These are phyloP conservation scores for Teunomyces aglyptinius DNA, from an alignment of 805 yeast genomes.

Conservation along the genomic window DNA sequence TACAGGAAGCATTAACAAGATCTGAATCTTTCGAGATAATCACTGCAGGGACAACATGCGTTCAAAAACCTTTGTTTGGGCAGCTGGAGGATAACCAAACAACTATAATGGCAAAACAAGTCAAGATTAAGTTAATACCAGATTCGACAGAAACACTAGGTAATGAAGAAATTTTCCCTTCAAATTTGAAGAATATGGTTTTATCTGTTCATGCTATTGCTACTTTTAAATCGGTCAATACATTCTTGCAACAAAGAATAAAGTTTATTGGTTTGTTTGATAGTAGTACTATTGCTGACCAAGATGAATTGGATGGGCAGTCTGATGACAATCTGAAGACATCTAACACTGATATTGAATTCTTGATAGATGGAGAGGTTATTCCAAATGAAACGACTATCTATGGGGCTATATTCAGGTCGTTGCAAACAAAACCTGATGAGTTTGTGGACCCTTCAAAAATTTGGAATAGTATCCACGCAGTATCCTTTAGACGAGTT, in stretches of 20 bases:
- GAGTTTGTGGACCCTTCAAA: constrained; percentile 43
- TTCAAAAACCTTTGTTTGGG: background rate
- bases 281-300: constrained; percentile 10
- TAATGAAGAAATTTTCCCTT: constrained; percentile 15
- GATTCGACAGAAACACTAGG: constrained; percentile 12
- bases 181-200: constrained; percentile 30
- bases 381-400: constrained; percentile 69
- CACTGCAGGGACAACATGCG: constrained; percentile 37
- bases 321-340: constrained; percentile 14
- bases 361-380: constrained; percentile 53
- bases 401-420: constrained; percentile 67
- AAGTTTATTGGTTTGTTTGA: constrained; percentile 12
- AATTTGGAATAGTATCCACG: constrained; percentile 61
- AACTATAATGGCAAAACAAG: constrained; percentile 67
- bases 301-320: constrained; percentile 14
- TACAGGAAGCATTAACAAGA: constrained; percentile 74
- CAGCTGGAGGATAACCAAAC: constrained; percentile 36
- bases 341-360: constrained; percentile 42
- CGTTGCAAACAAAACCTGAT: constrained; percentile 38
- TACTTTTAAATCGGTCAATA: constrained; percentile 51
- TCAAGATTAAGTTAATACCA: constrained; percentile 51
- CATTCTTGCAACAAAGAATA: constrained; percentile 44
- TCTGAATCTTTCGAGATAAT: constrained; percentile 69
- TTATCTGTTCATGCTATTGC: constrained; percentile 60
- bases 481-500: constrained; percentile 44